Base-by-base conservation (phyloP, 164 flowering plant species). In the Dillenia suffruticosa region DNA sequence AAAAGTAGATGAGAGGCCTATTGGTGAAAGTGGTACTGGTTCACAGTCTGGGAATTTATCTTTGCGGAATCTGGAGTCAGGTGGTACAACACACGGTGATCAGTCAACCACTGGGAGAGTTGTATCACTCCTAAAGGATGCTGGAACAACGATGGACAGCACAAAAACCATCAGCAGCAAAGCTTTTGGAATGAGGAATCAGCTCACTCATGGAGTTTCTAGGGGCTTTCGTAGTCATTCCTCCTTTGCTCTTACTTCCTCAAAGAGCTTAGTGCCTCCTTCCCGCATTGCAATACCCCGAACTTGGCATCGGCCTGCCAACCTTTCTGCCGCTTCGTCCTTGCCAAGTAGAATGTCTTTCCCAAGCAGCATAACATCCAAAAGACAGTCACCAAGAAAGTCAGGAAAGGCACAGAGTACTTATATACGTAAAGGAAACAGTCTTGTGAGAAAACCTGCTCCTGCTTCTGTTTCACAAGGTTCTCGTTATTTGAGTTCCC, bases 391-490 rank as follows among this genome's bases (percentile, higher is more conserved):
- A 2, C 60, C 59, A 12, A 74, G 59, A 57, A 69, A 66, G 44
- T 43, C 48, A 49, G 74, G 61, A 43, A 71, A 72, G 22, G 49
- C 22, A 58, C 81, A 66, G 60, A 72, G 66, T 63, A 76, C 73
- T 52, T 93, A 93, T 65, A 64, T 93, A 64, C 98, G 97, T 46
- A 89, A 84, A 70, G 95, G 98, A 17, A 86, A 91, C 76, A 90
- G 95, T 74, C 89, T 93, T 64, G 91, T 93, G 13, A 77, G 97
- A 67, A 87, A 83, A 17, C 61, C 76, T 67, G 51, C 69, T 70
- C 66, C 81, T 56, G 55, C 71, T 54, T 44, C 77, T 61, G 44
- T 45, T 61, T 43, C 81, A 19, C 67, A 53, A 44, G 70, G 54
- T 49, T 63, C 80, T 46, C 72, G 56, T 67, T 70, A 55, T 58